Evolutionary conservation across 2,329 filamentous ascomycete genomes (phyloP).

Genomic region (Raffaelea deltoideospora): DNA sequence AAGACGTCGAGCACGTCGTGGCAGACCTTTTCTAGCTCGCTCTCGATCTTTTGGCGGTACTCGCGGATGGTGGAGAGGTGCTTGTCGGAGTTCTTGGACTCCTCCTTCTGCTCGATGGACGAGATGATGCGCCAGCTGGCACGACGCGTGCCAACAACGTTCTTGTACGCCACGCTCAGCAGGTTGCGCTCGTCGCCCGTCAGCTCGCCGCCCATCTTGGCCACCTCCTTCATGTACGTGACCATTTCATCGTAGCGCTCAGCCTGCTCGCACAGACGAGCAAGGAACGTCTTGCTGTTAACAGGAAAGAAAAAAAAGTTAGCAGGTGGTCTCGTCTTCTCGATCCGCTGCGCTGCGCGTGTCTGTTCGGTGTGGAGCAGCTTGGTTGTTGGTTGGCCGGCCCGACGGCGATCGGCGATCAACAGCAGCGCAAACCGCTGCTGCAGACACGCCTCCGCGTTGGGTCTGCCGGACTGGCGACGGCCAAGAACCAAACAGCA

Average conservation of each 20-base stretch:
- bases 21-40: slow-evolving; percentile 93
- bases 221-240: slow-evolving; percentile 99
- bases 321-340: too few relatives aligned
- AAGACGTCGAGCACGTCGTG: slow-evolving; percentile 93
- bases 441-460: too few relatives aligned
- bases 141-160: slow-evolving; percentile 92
- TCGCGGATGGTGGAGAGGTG: slow-evolving; percentile 91
- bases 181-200: slow-evolving; percentile 96
- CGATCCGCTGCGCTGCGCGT: too few relatives aligned
- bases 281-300: slow-evolving; percentile 99
- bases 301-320: too few relatives aligned
- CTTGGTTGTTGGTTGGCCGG: too few relatives aligned
- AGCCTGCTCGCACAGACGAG: slow-evolving; percentile 98
- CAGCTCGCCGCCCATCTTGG: slow-evolving; percentile 69
- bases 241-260: slow-evolving; percentile 99
- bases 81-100: slow-evolving; percentile 91
- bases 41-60: slow-evolving; percentile 97
- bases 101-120: slow-evolving; percentile 98
- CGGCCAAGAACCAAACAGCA: too few relatives aligned
- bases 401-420: too few relatives aligned
- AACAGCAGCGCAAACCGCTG: too few relatives aligned
- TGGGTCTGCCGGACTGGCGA: too few relatives aligned
- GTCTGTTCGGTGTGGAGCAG: too few relatives aligned
- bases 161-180: slow-evolving; percentile 96
- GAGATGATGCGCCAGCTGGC: slow-evolving; percentile 97